Conservation (phyloP, 1,284 basidiomycete genomes). For the Singerocomus inundabilis region DNA sequence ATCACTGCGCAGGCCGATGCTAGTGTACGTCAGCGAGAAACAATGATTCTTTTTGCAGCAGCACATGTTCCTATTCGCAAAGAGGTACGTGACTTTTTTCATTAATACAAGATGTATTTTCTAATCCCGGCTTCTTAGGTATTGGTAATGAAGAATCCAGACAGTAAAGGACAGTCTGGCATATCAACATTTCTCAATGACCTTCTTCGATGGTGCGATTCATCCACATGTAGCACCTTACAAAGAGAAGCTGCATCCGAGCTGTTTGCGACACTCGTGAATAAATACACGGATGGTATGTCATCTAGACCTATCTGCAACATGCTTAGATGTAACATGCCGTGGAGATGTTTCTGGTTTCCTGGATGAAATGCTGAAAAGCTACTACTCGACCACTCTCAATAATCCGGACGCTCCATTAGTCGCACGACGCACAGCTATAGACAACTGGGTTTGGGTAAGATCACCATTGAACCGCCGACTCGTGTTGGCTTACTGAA, state of each 20-base stretch:
- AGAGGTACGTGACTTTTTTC: constrained; percentile 47
- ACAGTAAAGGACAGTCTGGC: constrained; percentile 18
- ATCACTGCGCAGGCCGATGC: constrained; percentile 42
- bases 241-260: constrained; percentile 64
- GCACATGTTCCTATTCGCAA: constrained; percentile 60
- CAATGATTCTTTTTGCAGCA: constrained; percentile 67
- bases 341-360: constrained; percentile 47
- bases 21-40: constrained; percentile 52
- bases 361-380: constrained; percentile 41
- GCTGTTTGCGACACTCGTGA: constrained; percentile 67
- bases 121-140: constrained; percentile 40
- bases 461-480: not conserved
- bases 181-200: constrained; percentile 50
- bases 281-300: constrained; percentile 69
- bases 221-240: constrained; percentile 46
- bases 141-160: constrained; percentile 36
- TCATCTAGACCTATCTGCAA: not conserved
- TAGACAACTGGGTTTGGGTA: constrained; percentile 75
- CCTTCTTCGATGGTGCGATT: constrained; percentile 60
- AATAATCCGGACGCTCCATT: constrained; percentile 26
- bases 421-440: constrained; percentile 49
- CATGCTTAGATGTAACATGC: not conserved
- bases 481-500: constrained; percentile 15
- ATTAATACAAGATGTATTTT: not conserved
- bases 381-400: constrained; percentile 51